Evolutionary conservation across 1,284 basidiomycete genomes (phyloP).

Genomic region (Boletus sp.): DNA sequence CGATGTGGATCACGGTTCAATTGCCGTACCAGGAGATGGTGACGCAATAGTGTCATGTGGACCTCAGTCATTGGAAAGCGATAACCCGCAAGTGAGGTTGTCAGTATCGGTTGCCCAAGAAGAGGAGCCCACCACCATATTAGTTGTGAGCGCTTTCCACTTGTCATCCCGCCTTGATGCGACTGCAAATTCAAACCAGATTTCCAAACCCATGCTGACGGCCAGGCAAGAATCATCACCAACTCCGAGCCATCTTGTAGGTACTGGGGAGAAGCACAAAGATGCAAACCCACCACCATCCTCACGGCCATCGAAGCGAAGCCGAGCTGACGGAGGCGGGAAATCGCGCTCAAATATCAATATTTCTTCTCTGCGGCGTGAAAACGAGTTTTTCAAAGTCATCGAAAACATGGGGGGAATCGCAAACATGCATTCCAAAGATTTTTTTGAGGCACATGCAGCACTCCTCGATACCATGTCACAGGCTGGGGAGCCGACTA

Average conservation of each 20-base stretch:
- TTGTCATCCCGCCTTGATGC: neutral
- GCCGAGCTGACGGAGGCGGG: conserved; percentile 11
- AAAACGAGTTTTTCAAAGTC: conserved; percentile 70
- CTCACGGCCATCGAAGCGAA: conserved; percentile 25
- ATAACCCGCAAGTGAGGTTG: neutral
- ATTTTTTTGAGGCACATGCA: conserved; percentile 64
- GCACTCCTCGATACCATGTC: conserved; percentile 54
- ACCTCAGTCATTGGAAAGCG: neutral
- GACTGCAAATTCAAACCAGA: neutral
- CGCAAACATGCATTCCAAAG: conserved; percentile 60
- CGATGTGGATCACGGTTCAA: neutral
- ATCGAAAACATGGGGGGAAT: conserved; percentile 64
- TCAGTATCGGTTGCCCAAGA: neutral
- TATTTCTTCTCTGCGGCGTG: conserved; percentile 70
- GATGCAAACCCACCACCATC: neutral
- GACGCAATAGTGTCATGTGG: neutral
- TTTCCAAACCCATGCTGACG: neutral
- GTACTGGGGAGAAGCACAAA: conserved; percentile 18
- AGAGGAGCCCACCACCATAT: neutral
- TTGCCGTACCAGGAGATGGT: neutral
- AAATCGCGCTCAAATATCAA: conserved; percentile 50
- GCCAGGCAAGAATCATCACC: neutral
- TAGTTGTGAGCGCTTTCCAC: conserved; percentile 7
- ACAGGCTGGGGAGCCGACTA: conserved; percentile 61
- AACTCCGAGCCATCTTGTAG: neutral